A percentile compares a stretch with the other conserved stretches of the same genome.
phyloP scores from a whole-genome alignment of 305 asterid species.

The Fraxinus sp. region DNA sequence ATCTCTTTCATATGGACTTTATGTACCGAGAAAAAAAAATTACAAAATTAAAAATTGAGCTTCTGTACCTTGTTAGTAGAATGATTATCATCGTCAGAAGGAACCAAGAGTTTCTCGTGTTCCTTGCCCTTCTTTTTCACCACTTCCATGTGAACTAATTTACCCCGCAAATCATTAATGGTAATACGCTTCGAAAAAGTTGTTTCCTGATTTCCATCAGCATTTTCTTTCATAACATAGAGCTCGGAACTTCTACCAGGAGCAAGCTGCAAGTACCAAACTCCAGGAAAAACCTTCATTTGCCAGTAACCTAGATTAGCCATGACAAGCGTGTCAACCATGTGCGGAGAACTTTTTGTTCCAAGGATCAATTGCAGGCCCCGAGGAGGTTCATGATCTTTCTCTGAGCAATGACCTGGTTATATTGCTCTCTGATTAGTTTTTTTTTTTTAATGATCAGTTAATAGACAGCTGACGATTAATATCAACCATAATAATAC shows the following conservation, averaged over 20 bases:
- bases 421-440: conserved; percentile 30
- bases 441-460: conserved; percentile 5
- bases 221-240: conserved; percentile 72
- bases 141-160: conserved; percentile 87
- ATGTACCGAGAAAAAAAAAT: neutral
- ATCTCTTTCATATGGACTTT: conserved; percentile 12
- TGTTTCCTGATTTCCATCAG: conserved; percentile 52
- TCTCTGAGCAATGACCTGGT: conserved; percentile 96
- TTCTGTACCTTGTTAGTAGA: conserved; percentile 41
- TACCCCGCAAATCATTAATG: conserved; percentile 88
- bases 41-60: conserved; percentile 7
- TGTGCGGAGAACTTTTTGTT: conserved; percentile 76
- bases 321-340: conserved; percentile 99
- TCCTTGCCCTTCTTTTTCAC: conserved; percentile 90
- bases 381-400: conserved; percentile 97
- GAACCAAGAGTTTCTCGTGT: conserved; percentile 66
- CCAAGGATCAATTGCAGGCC: conserved; percentile 98
- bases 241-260: conserved; percentile 97
- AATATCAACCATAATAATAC: conserved; percentile 37
- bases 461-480: neutral
- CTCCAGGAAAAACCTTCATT: conserved; percentile 95
- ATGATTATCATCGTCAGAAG: conserved; percentile 61
- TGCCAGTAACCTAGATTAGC: conserved; percentile 99
- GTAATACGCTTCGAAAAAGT: conserved; percentile 66
- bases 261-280: conserved; percentile 97